These are phyloP conservation scores for Croton laevigatus DNA, from an alignment of 441 rosid species.

Conservation along the genomic window DNA sequence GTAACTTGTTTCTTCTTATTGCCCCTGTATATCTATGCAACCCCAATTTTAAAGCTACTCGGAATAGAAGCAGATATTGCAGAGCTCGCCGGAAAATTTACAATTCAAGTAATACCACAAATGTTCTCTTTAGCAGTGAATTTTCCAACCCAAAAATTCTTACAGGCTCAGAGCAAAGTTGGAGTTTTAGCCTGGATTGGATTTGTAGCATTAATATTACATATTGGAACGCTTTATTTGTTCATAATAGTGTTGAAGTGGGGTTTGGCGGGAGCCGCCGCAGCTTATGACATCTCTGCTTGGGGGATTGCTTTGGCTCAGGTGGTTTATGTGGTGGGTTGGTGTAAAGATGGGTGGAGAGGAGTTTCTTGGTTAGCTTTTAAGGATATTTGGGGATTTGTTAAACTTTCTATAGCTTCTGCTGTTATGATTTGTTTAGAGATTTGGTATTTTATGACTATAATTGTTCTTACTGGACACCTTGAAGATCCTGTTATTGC, in stretches of 20 bases:
- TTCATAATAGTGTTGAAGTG: constrained; percentile 58
- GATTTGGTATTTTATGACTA: constrained; percentile 92
- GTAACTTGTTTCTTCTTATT: constrained; percentile 52
- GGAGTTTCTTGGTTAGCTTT: constrained; percentile 82
- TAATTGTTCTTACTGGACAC: constrained; percentile 88
- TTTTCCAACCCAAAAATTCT: constrained; percentile 77
- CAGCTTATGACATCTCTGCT: constrained; percentile 60
- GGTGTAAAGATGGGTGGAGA: constrained; percentile 82
- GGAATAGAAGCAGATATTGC: constrained; percentile 64
- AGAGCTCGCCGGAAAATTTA: constrained; percentile 46
- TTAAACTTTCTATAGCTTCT: constrained; percentile 69
- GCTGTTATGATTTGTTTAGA: constrained; percentile 91
- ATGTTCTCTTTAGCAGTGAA: constrained; percentile 79
- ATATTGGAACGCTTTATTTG: constrained; percentile 43
- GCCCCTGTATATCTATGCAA: constrained; percentile 68
- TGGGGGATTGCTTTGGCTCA: constrained; percentile 69
- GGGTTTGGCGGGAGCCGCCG: constrained; percentile 77
- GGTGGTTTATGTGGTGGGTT: constrained; percentile 64
- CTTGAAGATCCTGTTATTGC: constrained; percentile 74
- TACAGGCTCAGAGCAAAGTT: constrained; percentile 84
- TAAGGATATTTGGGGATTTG: constrained; percentile 71
- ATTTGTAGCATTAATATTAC: constrained; percentile 47
- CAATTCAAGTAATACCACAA: constrained; percentile 75
- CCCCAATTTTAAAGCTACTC: constrained; percentile 60
- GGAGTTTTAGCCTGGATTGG: constrained; percentile 76